Evolutionary conservation across 306 rosid genomes (phyloP), one percentile per base, ranked within the genome.

Genomic region (Quercus aquifolioides): DNA sequence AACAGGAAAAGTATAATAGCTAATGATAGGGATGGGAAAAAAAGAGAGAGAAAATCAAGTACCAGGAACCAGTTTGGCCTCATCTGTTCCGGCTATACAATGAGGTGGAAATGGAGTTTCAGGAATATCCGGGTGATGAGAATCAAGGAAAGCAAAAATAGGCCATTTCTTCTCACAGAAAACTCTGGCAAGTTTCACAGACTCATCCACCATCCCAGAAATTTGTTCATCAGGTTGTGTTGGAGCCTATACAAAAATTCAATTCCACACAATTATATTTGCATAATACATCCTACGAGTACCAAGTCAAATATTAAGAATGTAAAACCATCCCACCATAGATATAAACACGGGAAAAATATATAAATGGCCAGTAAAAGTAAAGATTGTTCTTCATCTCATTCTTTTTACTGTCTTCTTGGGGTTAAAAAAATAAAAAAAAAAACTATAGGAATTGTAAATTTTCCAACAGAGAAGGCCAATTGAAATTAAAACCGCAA

Each of bases 21-120:
- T 4, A 49, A 30, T 31, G 19, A 2, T 5, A 73, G 41, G 15
- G 38, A 23, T 12, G 25, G 9, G 30, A 74, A 14, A 43, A 6
- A 5, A 30, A 26, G 11, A 60, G 19, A 5, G 46, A 7, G 46
- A 38, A 23, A 10, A 28, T 5, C 9, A 62, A 81, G 52, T 85
- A 95, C 99, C 97, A 57, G 98, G 90, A 84, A 95, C 93, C 31
- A 92, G 87, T 10, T 90, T 88, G 54, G 86, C 72, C 84, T 95
- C 99, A 35, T 91, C 84, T 5, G 97, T 82, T 74, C 99, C 99
- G 28, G 75, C 78, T 78, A 95, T 81, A 74, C 98, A 95, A 80
- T 95, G 98, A 33, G 91, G 88, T 76, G 98, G 99, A 90, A 89
- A 95, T 41, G 99, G 99, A 58, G 75, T 87, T 74, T 95, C 99